Evolutionary conservation across 306 rosid species (phyloP).

Genomic region (Malus asiatica): DNA sequence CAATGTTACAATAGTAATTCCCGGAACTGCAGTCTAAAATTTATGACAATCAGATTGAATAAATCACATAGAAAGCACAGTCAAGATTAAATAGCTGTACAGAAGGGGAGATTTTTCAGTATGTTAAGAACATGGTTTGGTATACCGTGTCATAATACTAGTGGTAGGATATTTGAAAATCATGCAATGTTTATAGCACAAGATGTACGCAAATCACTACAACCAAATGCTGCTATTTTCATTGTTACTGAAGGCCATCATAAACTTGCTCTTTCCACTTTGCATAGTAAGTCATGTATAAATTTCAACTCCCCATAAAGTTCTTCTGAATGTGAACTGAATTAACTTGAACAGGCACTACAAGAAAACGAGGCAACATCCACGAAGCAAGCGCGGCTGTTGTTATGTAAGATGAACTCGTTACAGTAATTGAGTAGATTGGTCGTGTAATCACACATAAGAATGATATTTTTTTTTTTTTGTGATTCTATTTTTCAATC

Average conservation of each 20-base stretch:
- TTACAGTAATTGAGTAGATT: too few relatives aligned
- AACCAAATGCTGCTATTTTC: not conserved
- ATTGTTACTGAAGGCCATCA: not conserved
- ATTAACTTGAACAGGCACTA: too few relatives aligned
- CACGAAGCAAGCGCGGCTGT: too few relatives aligned
- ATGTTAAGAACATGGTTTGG: accelerated
- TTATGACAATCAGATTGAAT: not conserved
- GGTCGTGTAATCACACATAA: too few relatives aligned
- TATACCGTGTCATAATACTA: too few relatives aligned
- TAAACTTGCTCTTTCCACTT: not conserved
- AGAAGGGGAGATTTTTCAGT: not conserved
- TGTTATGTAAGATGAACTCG: too few relatives aligned
- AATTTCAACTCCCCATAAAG: not conserved
- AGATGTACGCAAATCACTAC: not conserved
- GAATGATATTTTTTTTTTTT: too few relatives aligned
- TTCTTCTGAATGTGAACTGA: not conserved
- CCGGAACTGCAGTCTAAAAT: not conserved
- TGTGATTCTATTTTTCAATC: too few relatives aligned
- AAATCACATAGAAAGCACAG: not conserved
- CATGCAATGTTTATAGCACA: not conserved
- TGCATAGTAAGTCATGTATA: too few relatives aligned
- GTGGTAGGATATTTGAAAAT: not conserved
- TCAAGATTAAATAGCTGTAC: not conserved
- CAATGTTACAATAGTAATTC: not conserved
- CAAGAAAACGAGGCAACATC: too few relatives aligned